Evolutionary conservation across 139 green algal species (phyloP), one percentile per base, ranked within the genome.

Genomic region (Pleodorina starrii): DNA sequence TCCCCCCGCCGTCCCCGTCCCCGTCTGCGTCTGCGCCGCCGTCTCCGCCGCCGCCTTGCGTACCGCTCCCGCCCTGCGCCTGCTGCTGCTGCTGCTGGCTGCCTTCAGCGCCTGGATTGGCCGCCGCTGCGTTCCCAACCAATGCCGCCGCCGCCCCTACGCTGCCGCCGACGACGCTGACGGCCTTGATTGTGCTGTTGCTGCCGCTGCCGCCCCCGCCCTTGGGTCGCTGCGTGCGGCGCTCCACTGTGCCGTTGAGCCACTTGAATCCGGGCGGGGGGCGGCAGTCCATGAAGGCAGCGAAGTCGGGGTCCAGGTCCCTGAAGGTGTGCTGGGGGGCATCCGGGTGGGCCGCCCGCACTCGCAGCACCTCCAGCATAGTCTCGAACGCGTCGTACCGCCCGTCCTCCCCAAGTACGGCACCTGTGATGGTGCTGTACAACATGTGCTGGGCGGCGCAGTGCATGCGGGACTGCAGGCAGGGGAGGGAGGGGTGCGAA

Each of bases 331-430:
- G 5, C 44, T 60, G 82, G 9, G 63, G 82, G 19, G 44, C 82
- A 3, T 27, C 66, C 7, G 82, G 82, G 60, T 88, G 66, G 63
- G 16, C 32, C 32, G 21, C 32, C 63, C n/a, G 35, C 14, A 88
- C 82, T 5, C 82, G 44, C n/a, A 88, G 60, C 46, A 88, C 43
- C 82, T 80, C 66, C 19, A 90, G 74, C 38, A 51, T 71, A 2
- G 76, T 90, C 32, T 88, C 89, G 36, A 92, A 92, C 4, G 89
- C 89, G 68, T 92, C 89, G 50, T 83, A 92, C 36, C 76, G 75
- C 43, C 83, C 89, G 42, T 90, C 63, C 75, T 92, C 89, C 1
- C 84, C 82, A 1, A 92, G 40, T 0, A 92, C 29, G 19, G 46
- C 83, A 1, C 89, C 89, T 19, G 79, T 86, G n/a, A 92, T 48